These are phyloP conservation scores for Camellia japonica DNA, from an alignment of 148 eudicot species.

Conservation along the genomic window DNA sequence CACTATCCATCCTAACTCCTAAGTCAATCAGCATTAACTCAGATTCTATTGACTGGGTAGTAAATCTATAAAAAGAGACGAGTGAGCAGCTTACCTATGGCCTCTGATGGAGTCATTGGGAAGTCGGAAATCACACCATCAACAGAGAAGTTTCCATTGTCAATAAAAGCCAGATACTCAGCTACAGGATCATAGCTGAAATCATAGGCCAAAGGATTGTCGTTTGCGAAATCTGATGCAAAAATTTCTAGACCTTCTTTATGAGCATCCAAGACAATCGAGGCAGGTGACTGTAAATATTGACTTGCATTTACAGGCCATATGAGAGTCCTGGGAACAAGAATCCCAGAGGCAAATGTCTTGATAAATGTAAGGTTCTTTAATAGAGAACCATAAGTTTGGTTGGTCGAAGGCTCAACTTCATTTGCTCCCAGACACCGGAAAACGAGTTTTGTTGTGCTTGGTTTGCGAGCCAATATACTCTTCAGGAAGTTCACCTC, in stretches of 20 bases:
- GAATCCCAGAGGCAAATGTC: slow-evolving; percentile 85
- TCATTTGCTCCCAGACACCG: slow-evolving; percentile 50
- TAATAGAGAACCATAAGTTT: slow-evolving; percentile 69
- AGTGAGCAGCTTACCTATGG: slow-evolving; percentile 53
- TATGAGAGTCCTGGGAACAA: slow-evolving; percentile 84
- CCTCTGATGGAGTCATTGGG: slow-evolving; percentile 76
- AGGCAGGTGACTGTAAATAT: slow-evolving; percentile 62
- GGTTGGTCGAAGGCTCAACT: slow-evolving; percentile 69
- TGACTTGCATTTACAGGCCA: slow-evolving; percentile 60
- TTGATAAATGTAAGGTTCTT: slow-evolving; percentile 68
- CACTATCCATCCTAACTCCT: neutral
- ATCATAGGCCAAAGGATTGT: slow-evolving; percentile 58
- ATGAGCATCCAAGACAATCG: slow-evolving; percentile 87
- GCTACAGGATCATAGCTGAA: slow-evolving; percentile 79
- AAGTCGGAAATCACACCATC: slow-evolving; percentile 89
- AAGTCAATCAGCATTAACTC: neutral
- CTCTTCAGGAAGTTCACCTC: slow-evolving; percentile 72
- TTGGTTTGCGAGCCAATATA: slow-evolving; percentile 45
- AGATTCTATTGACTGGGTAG: neutral
- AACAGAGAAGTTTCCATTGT: slow-evolving; percentile 79
- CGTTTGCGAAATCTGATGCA: slow-evolving; percentile 84
- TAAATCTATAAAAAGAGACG: neutral
- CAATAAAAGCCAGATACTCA: slow-evolving; percentile 63
- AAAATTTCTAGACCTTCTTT: slow-evolving; percentile 60
- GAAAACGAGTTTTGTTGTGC: slow-evolving; percentile 58